phyloP scores from a whole-genome alignment of 306 rosid genomes.

The Senna siamea region DNA sequence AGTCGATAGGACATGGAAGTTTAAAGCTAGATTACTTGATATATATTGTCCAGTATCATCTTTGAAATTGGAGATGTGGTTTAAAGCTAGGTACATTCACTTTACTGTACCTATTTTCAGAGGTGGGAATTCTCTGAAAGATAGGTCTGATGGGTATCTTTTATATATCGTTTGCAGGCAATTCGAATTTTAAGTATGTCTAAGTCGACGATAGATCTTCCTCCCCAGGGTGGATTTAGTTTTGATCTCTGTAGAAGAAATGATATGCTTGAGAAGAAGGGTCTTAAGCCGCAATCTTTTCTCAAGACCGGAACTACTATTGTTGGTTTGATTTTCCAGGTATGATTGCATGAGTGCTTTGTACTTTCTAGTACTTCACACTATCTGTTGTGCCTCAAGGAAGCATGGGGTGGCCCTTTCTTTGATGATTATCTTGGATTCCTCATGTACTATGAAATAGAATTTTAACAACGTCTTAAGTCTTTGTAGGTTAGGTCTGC shows the following conservation, averaged over 20 bases:
- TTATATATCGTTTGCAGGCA: constrained; percentile 30
- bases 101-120: neutral
- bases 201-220: constrained; percentile 57
- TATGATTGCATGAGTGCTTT: constrained; percentile 1
- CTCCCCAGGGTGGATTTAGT: constrained; percentile 86
- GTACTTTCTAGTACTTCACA: neutral
- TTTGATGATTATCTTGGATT: neutral
- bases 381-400: neutral
- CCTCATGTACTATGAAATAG: neutral
- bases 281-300: constrained; percentile 60
- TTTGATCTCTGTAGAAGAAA: constrained; percentile 90
- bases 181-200: constrained; percentile 53
- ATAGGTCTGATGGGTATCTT: neutral
- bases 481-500: neutral
- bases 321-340: constrained; percentile 85
- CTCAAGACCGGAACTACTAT: constrained; percentile 92
- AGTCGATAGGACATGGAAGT: neutral
- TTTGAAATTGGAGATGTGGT: neutral
- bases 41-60: neutral
- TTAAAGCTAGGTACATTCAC: neutral
- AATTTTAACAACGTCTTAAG: neutral
- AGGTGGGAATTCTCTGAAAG: too few relatives aligned
- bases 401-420: neutral
- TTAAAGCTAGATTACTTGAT: neutral
- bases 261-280: constrained; percentile 80